Percentiles rank a stretch among this genome's conserved stretches.
These are phyloP conservation scores for Tulasnella sp. DNA, from an alignment of 768 basidiomycete genomes.

Conservation along the genomic window DNA sequence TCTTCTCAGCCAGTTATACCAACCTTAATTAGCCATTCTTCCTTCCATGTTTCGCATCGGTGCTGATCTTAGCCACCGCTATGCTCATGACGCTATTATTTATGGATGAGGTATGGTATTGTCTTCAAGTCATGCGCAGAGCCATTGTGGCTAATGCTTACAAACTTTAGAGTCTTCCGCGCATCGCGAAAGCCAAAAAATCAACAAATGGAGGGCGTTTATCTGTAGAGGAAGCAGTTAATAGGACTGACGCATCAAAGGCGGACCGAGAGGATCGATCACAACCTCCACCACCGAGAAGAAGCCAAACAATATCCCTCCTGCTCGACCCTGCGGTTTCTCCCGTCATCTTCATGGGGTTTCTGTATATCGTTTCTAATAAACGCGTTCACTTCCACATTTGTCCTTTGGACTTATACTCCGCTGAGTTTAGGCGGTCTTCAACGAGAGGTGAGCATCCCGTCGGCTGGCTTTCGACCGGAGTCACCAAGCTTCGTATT, in stretches of 20 bases:
- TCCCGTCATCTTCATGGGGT: constrained; percentile 18
- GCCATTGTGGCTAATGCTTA: no score
- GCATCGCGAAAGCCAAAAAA: neutral
- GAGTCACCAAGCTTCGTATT: neutral
- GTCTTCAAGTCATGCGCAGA: neutral
- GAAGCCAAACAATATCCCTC: neutral
- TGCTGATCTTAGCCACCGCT: constrained; percentile 37
- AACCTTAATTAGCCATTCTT: constrained; percentile 37
- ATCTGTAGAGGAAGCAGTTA: neutral
- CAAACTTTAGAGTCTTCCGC: constrained; percentile 7
- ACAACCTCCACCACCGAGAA: neutral
- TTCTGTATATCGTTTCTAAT: constrained; percentile 42
- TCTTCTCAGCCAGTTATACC: neutral
- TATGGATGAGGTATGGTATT: constrained; percentile 46
- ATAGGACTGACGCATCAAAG: no score
- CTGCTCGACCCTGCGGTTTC: constrained; percentile 9
- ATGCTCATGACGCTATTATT: constrained; percentile 40
- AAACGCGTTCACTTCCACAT: constrained; percentile 56
- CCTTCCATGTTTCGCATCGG: constrained; percentile 50
- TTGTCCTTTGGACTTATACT: constrained; percentile 62
- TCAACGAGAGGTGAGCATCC: neutral
- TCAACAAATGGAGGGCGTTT: neutral
- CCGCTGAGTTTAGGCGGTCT: constrained; percentile 26
- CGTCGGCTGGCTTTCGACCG: neutral
- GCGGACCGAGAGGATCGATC: neutral